phyloP scores from a whole-genome alignment of 257 asterid genomes.

The Solanum sejunctum region DNA sequence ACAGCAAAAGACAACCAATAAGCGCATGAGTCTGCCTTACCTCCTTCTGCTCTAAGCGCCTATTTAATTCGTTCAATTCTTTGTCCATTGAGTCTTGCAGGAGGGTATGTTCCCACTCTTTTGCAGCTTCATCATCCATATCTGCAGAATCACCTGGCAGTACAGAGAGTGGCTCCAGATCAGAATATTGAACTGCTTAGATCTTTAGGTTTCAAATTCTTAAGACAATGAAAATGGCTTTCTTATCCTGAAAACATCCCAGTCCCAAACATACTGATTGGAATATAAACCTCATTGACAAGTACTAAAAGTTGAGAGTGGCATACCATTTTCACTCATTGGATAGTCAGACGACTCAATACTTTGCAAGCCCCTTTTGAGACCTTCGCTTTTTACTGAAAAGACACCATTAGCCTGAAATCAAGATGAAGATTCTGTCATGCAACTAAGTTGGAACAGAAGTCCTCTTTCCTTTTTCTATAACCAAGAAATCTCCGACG shows the following conservation, averaged over 20 bases:
- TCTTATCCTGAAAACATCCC: neutral
- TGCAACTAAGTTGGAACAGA: neutral
- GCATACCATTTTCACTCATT: slow-evolving; percentile 81
- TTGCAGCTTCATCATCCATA: slow-evolving; percentile 77
- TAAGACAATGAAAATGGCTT: neutral
- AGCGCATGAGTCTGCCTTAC: neutral
- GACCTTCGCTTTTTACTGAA: slow-evolving; percentile 61
- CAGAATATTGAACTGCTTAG: neutral
- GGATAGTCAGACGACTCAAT: slow-evolving; percentile 88
- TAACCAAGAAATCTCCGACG: neutral
- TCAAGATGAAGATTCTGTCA: neutral
- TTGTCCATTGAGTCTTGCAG: slow-evolving; percentile 90
- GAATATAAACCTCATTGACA: neutral
- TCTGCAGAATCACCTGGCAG: slow-evolving; percentile 72
- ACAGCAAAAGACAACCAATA: neutral
- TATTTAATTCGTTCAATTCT: slow-evolving; percentile 75
- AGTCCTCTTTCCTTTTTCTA: neutral
- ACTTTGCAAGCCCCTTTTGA: slow-evolving; percentile 82
- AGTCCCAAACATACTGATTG: neutral
- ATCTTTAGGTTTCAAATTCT: neutral
- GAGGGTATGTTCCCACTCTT: slow-evolving; percentile 93
- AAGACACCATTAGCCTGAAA: slow-evolving; percentile 46
- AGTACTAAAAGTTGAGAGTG: slow-evolving; percentile 3
- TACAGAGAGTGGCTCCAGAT: neutral
- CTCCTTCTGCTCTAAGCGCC: slow-evolving; percentile 90